Conservation (phyloP, 2,329 filamentous ascomycete species). For the Xylaria arbuscula region DNA sequence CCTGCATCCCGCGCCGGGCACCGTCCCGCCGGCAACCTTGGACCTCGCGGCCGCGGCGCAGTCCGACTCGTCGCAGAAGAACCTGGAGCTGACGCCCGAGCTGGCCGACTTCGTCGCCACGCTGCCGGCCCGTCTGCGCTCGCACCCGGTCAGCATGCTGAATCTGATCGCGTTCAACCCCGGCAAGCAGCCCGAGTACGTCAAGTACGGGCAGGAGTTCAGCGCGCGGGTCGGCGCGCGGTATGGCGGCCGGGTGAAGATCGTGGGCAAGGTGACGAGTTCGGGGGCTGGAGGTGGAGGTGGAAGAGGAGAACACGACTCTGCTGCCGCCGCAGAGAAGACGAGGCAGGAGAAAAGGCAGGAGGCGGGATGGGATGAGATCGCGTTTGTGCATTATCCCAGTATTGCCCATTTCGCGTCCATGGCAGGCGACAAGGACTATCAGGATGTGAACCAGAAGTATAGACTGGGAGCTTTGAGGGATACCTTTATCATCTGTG, state of each 20-base stretch:
- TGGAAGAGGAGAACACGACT: neutral
- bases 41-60: constrained; percentile 23
- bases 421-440: constrained; percentile 51
- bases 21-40: neutral
- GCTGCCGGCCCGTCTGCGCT: constrained; percentile 39
- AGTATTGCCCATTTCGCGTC: constrained; percentile 70
- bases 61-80: constrained; percentile 55
- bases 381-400: constrained; percentile 73
- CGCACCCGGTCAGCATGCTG: constrained; percentile 68
- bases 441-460: constrained; percentile 43
- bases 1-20: neutral
- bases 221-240: constrained; percentile 59
- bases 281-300: constrained; percentile 6
- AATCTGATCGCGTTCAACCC: constrained; percentile 69
- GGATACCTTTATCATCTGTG: constrained; percentile 46
- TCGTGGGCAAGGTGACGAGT: constrained; percentile 67
- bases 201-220: constrained; percentile 68
- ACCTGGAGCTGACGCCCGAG: constrained; percentile 65
- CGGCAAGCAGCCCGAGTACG: constrained; percentile 63
- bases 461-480: constrained; percentile 43
- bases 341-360: neutral
- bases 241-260: constrained; percentile 69
- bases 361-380: constrained; percentile 66
- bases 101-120: constrained; percentile 61
- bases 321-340: neutral